phyloP scores from a whole-genome alignment of 306 rosid species.

The Hippophae rhamnoides region DNA sequence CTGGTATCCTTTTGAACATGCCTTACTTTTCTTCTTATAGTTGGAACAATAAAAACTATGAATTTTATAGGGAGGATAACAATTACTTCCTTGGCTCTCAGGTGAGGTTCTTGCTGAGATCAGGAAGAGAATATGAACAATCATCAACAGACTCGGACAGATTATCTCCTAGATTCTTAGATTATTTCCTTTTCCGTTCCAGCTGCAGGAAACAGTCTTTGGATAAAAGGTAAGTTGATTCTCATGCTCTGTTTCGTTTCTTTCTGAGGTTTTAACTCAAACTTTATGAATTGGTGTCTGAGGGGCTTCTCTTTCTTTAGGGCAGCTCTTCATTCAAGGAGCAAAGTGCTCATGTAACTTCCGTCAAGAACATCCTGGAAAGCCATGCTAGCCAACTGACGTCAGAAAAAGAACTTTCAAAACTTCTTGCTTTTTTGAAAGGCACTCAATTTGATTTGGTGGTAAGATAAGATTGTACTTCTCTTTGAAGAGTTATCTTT shows the following conservation, averaged over 20 bases:
- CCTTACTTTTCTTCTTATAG: slow-evolving; percentile 8
- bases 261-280: slow-evolving; percentile 12
- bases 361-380: slow-evolving; percentile 84
- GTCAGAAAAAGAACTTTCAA: slow-evolving; percentile 92
- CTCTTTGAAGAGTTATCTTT: slow-evolving; percentile 1
- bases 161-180: slow-evolving; percentile 81
- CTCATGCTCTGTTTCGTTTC: slow-evolving; percentile 3
- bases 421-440: slow-evolving; percentile 93
- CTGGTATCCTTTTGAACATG: slow-evolving; percentile 44
- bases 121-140: slow-evolving; percentile 82
- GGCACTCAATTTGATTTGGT: slow-evolving; percentile 98
- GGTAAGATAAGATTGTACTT: slow-evolving; percentile 33
- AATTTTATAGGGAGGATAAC: slow-evolving; percentile 6
- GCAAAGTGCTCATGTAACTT: slow-evolving; percentile 77
- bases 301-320: slow-evolving; percentile 2
- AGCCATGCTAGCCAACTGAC: slow-evolving; percentile 87
- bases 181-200: slow-evolving; percentile 78
- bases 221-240: slow-evolving; percentile 51
- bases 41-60: slow-evolving; percentile 5
- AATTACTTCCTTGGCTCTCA: slow-evolving; percentile 24
- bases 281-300: slow-evolving; percentile 16
- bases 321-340: slow-evolving; percentile 74
- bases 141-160: slow-evolving; percentile 56
- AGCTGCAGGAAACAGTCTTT: slow-evolving; percentile 51
- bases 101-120: slow-evolving; percentile 97